These are phyloP conservation scores for Pleurotus tuoliensis DNA, from an alignment of 768 basidiomycete genomes.

Conservation along the genomic window DNA sequence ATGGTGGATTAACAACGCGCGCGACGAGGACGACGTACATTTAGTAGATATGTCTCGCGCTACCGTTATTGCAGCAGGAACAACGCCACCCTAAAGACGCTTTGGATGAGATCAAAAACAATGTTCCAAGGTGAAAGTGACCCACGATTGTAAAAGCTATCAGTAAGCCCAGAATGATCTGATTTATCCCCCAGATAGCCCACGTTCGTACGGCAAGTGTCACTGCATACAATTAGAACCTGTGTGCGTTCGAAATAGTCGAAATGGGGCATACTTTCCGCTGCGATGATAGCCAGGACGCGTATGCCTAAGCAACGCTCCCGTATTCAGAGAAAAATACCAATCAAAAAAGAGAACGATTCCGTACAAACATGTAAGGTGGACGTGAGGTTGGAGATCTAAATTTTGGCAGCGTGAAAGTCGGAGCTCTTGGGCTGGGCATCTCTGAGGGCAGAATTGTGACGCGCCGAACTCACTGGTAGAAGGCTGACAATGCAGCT, in stretches of 20 bases:
- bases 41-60: conserved; percentile 8
- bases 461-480: conserved; percentile 9
- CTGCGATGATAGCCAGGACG: conserved; percentile 12
- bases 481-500: conserved; percentile 11
- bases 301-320: conserved; percentile 2
- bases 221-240: conserved; percentile 9
- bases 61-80: conserved; percentile 13
- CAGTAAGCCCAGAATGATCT: conserved; percentile 11
- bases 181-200: conserved; percentile 22
- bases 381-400: not conserved
- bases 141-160: conserved; percentile 11
- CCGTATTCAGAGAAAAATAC: no score
- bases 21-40: conserved; percentile 3
- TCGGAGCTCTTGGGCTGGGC: not conserved
- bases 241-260: not conserved
- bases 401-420: no score
- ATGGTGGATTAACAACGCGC: not conserved
- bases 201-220: conserved; percentile 22
- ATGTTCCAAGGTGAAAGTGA: not conserved
- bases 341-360: not conserved
- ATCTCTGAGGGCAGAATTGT: not conserved
- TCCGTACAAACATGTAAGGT: not conserved
- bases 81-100: conserved; percentile 7
- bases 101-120: not conserved
- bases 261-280: conserved; percentile 11